phyloP scores from a whole-genome alignment of 441 rosid species.

The Erysimum pusillum region DNA sequence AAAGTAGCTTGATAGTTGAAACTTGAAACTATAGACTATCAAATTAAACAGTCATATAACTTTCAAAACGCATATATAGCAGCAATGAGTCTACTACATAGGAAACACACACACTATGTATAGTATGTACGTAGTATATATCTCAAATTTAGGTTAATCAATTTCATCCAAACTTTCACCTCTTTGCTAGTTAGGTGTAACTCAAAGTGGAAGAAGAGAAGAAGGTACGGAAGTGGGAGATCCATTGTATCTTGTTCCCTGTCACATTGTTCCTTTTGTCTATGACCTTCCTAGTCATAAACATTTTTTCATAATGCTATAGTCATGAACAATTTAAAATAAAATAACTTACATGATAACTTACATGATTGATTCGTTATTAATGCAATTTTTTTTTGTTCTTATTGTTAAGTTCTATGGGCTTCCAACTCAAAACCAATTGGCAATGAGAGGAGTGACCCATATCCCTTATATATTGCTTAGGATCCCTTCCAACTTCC shows the following conservation, averaged over 20 bases:
- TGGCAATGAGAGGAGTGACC: too few species aligned
- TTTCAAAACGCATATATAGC: background rate
- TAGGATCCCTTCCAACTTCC: too few species aligned
- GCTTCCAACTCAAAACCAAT: too few species aligned
- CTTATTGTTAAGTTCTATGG: too few species aligned
- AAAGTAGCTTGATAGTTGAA: background rate
- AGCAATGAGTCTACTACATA: slow-evolving; percentile 8
- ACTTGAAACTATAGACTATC: background rate
- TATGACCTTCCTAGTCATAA: slow-evolving; percentile 9
- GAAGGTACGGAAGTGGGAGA: slow-evolving; percentile 39
- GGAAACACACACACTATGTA: background rate
- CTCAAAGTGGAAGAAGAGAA: slow-evolving; percentile 39
- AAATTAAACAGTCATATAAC: slow-evolving; percentile 1
- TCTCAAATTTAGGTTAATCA: background rate
- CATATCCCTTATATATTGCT: too few species aligned
- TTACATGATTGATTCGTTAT: slow-evolving; percentile 31
- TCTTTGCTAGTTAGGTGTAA: slow-evolving; percentile 33
- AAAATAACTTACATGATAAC: background rate
- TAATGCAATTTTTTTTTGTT: slow-evolving; percentile 27
- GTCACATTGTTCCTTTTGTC: slow-evolving; percentile 41
- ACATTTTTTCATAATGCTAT: background rate
- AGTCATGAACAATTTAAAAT: slow-evolving; percentile 20
- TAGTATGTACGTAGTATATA: background rate
- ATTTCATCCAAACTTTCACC: background rate
- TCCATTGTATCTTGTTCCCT: slow-evolving; percentile 35